These are phyloP conservation scores for Neurospora tetraspora DNA, from an alignment of 495 filamentous ascomycete genomes.

Conservation along the genomic window DNA sequence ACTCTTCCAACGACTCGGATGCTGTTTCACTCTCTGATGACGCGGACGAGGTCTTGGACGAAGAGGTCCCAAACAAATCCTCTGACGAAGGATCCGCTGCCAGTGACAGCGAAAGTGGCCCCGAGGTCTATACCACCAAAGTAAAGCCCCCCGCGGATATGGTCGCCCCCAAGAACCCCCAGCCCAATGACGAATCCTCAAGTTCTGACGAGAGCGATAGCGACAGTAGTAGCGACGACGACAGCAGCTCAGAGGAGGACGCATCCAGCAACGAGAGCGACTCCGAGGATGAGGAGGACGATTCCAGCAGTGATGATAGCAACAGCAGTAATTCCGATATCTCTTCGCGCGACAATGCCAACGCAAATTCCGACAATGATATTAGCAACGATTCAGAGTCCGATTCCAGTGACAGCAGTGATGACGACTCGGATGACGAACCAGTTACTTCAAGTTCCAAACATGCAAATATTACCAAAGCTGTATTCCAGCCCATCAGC, in stretches of 20 bases:
- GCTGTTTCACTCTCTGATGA: background rate
- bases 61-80: background rate
- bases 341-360: background rate
- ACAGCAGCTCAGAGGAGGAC: constrained; percentile 1
- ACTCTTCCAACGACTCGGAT: constrained; percentile 10
- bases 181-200: constrained; percentile 4
- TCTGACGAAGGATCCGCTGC: constrained; percentile 10
- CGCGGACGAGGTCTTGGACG: background rate
- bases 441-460: background rate
- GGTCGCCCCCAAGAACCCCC: background rate
- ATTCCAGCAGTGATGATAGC: background rate
- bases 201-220: constrained; percentile 2
- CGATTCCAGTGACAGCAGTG: constrained; percentile 8
- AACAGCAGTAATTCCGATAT: constrained; percentile 1
- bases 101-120: constrained; percentile 9
- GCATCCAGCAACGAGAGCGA: background rate
- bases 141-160: background rate
- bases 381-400: background rate
- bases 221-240: constrained; percentile 5
- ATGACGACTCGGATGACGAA: constrained; percentile 18
- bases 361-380: background rate
- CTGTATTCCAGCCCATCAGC: background rate
- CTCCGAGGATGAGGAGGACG: background rate
- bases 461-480: background rate
- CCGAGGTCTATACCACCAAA: constrained; percentile 3